These are phyloP conservation scores for Alternaria gaisen DNA, from an alignment of 2,329 filamentous ascomycete genomes.

Conservation along the genomic window DNA sequence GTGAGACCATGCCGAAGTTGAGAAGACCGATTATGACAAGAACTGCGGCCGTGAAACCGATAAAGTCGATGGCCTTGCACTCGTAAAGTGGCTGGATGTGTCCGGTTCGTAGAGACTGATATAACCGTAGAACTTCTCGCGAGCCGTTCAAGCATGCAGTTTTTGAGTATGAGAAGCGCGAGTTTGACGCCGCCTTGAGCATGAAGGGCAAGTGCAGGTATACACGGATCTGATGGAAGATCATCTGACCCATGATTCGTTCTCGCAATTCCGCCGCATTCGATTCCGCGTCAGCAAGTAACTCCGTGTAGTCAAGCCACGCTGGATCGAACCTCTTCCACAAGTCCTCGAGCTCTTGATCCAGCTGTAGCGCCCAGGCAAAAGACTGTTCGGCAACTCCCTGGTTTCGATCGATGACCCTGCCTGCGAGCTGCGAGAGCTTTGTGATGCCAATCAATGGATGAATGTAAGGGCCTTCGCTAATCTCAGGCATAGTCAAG, in stretches of 20 bases:
- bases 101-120: constrained; percentile 50
- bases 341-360: constrained; percentile 54
- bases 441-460: constrained; percentile 47
- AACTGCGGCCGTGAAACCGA: constrained; percentile 57
- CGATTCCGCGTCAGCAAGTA: constrained; percentile 36
- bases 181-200: constrained; percentile 49
- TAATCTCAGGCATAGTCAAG: constrained; percentile 39
- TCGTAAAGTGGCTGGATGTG: constrained; percentile 53
- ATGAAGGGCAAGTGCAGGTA: constrained; percentile 59
- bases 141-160: constrained; percentile 53
- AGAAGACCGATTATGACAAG: constrained; percentile 56
- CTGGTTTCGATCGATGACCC: constrained; percentile 57
- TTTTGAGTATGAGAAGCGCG: constrained; percentile 51
- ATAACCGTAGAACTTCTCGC: constrained; percentile 53
- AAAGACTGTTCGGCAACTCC: constrained; percentile 46
- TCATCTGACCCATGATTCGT: constrained; percentile 53
- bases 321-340: constrained; percentile 48
- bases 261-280: constrained; percentile 51
- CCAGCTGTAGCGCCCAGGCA: constrained; percentile 53
- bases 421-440: constrained; percentile 52
- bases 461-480: constrained; percentile 37
- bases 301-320: constrained; percentile 51
- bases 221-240: constrained; percentile 56
- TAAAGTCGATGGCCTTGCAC: constrained; percentile 59
- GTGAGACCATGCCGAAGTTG: constrained; percentile 40